Evolutionary conservation across 257 asterid species (phyloP), one percentile per base, ranked within the genome.

Genomic region (Fraxinus anomala): DNA sequence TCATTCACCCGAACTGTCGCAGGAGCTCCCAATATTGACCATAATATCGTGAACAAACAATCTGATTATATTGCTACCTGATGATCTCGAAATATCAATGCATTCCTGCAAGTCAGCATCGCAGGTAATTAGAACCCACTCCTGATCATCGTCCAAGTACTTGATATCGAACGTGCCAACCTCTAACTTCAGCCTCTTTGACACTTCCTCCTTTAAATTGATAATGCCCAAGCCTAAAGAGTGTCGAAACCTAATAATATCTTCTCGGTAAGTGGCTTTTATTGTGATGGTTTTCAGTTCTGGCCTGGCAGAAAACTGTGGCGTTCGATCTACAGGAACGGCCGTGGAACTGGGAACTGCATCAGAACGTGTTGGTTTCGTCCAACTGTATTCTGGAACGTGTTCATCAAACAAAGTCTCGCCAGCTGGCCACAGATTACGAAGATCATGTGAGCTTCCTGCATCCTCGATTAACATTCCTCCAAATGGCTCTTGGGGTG

Each of bases 1-100:
- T 82, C 84, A 89, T 81, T 81, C 91, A n/a, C 97, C 97, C 1
- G 97, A 94, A 85, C 97, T 92, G 83, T 91, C 97, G 56, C 96
- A 91, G 0, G 97, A 94, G 86, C 97, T 94, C 69, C 98, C 96
- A 14, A 86, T 88, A 79, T 80, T 80, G 40, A 90, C 90, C 88
- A 82, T 84, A 26, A 84, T 82, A 77, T 94, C 97, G 68, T 91
- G 91, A 37, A 94, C 91, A 80, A 88, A 73, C 72, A 94, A 79
- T 81, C 97, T 89, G 69, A 90, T 85, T 63, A 91, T 81, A 76
- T 79, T 88, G 73, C 88, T 75, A 4, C 96, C 89, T 0, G 96
- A 86, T 31, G 89, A 83, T 67, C 76, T 83, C 5, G 88, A 88
- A 47, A 92, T 37, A 68, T 92, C 96, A 0, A 91, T 4, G 74